These are phyloP conservation scores for Leersia perrieri DNA, from an alignment of 176 grass and related monocot genomes.

Conservation along the genomic window DNA sequence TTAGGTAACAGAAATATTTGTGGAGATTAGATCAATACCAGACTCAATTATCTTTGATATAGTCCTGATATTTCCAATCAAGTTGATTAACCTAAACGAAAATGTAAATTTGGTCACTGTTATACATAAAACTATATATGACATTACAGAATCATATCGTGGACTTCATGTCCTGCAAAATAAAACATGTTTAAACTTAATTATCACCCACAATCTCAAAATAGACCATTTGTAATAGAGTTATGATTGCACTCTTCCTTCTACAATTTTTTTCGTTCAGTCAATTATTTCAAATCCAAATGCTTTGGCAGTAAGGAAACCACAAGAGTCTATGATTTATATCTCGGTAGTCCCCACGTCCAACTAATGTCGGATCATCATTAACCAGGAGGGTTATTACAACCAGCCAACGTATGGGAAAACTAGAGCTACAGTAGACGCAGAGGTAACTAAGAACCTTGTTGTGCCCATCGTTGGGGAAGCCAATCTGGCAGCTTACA, in stretches of 20 bases:
- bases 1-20: background rate
- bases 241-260: background rate
- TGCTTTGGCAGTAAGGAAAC: too few species aligned
- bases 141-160: too few species aligned
- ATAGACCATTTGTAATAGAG: background rate
- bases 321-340: background rate
- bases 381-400: slow-evolving; percentile 76
- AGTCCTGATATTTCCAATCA: background rate
- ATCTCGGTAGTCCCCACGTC: background rate
- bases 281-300: background rate
- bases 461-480: slow-evolving; percentile 46
- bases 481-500: slow-evolving; percentile 40
- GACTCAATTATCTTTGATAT: background rate
- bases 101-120: background rate
- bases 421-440: slow-evolving; percentile 47
- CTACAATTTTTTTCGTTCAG: background rate
- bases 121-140: background rate
- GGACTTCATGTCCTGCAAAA: too few species aligned
- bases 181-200: too few species aligned
- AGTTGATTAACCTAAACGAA: background rate
- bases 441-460: slow-evolving; percentile 51
- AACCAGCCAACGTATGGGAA: slow-evolving; percentile 64
- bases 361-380: background rate
- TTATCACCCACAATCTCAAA: too few species aligned
- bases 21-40: background rate